Percentiles rank a stretch among this genome's conserved stretches.
phyloP scores from a whole-genome alignment of 768 basidiomycete species.

The Boletus rufocinnamomeus region DNA sequence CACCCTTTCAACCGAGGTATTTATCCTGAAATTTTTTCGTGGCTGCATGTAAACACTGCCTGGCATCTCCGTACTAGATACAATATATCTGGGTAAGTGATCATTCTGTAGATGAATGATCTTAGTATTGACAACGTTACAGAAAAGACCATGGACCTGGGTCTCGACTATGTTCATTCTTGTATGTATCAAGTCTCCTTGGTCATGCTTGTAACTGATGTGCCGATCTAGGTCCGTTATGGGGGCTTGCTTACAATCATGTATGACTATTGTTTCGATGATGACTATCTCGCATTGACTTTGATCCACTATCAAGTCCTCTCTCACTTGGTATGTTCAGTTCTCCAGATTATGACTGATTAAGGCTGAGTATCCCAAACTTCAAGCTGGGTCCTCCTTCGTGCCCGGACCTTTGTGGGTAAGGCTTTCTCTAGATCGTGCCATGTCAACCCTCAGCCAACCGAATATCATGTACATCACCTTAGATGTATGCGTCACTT shows the following conservation, averaged over 20 bases:
- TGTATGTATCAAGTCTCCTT: not conserved
- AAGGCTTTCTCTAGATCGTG: not conserved
- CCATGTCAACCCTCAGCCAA: not conserved
- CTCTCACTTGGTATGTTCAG: not conserved
- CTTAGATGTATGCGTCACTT: slow-evolving; percentile 7
- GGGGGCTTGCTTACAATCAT: not conserved
- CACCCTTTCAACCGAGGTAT: slow-evolving; percentile 12
- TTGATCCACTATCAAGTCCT: not conserved
- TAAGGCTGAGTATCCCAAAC: not conserved
- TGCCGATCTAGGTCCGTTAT: slow-evolving; percentile 12
- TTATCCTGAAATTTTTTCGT: too few species aligned
- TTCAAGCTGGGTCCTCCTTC: not conserved
- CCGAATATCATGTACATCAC: not conserved
- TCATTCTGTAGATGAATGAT: too few species aligned
- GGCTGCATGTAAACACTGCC: too few species aligned
- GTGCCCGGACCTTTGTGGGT: slow-evolving; percentile 10
- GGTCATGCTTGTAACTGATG: not conserved
- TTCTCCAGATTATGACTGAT: too few species aligned
- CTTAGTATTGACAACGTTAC: not conserved
- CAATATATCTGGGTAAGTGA: slow-evolving; percentile 14
- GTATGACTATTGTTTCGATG: not conserved
- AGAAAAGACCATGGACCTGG: slow-evolving; percentile 12
- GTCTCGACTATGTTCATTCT: slow-evolving; percentile 8
- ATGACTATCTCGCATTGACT: not conserved
- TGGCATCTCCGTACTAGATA: not conserved